Evolutionary conservation across 2,329 filamentous ascomycete species (phyloP).

Genomic region (Alternaria sp.): DNA sequence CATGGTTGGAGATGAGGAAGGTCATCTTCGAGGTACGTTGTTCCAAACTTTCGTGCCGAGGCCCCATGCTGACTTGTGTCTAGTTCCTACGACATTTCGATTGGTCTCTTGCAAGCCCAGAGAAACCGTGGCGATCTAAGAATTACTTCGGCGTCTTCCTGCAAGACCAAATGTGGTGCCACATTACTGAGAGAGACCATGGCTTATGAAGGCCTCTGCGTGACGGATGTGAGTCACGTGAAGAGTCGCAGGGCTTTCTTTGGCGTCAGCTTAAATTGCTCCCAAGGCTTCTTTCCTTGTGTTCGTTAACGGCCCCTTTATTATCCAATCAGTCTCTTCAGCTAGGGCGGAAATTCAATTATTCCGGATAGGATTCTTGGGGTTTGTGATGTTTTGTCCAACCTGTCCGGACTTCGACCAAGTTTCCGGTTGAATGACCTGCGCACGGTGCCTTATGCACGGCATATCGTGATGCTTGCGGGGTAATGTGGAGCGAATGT

Average conservation of each 20-base stretch:
- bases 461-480: background rate
- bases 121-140: conserved; percentile 25
- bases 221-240: background rate
- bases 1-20: conserved; percentile 44
- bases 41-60: background rate
- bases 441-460: background rate
- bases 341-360: background rate
- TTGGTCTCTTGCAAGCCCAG: conserved; percentile 28
- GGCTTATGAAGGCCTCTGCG: background rate
- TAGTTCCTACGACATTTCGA: conserved; percentile 33
- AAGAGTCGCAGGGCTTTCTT: background rate
- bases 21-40: conserved; percentile 50
- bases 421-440: background rate
- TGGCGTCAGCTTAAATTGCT: background rate
- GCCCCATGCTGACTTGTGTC: background rate
- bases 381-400: background rate
- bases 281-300: background rate
- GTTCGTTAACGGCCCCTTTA: background rate
- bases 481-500: conserved; percentile 10
- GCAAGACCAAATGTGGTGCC: conserved; percentile 30
- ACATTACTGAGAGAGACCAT: conserved; percentile 19
- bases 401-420: background rate
- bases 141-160: conserved; percentile 31
- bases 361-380: background rate
- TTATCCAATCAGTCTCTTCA: background rate